A percentile compares a stretch with the other conserved stretches of the same genome.
These are phyloP conservation scores for Aspergillus panamensis DNA, from an alignment of 495 filamentous ascomycete genomes.

Conservation along the genomic window DNA sequence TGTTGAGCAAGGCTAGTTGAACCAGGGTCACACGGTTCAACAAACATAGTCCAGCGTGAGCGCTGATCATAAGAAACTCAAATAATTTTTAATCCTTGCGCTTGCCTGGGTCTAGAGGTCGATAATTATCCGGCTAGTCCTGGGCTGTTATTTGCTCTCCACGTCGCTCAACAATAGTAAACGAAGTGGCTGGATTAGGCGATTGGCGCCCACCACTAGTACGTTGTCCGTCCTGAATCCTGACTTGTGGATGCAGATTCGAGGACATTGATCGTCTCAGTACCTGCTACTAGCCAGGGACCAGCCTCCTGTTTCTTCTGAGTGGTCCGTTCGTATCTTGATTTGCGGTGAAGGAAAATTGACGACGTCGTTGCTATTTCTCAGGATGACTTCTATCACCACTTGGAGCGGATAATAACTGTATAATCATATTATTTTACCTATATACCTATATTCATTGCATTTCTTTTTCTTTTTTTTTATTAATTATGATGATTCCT, in stretches of 20 bases:
- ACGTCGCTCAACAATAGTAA: neutral
- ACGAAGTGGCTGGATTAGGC: slow-evolving; percentile 1
- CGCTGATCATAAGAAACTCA: slow-evolving; percentile 12
- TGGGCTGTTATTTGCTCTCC: neutral
- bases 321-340: neutral
- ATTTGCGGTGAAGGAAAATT: too few species aligned
- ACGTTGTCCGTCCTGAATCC: neutral
- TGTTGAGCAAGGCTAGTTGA: neutral
- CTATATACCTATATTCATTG: too few species aligned
- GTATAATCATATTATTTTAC: too few species aligned
- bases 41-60: slow-evolving; percentile 3
- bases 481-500: too few species aligned
- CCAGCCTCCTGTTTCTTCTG: neutral
- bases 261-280: neutral
- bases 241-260: neutral
- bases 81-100: slow-evolving; percentile 16
- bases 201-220: neutral
- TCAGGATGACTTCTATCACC: too few species aligned
- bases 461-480: too few species aligned
- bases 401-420: too few species aligned
- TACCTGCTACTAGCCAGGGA: neutral
- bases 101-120: neutral
- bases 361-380: too few species aligned
- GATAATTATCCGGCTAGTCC: neutral
- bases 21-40: slow-evolving; percentile 7